These are phyloP conservation scores for Cyberlindnera subsufficiens DNA, from an alignment of 805 yeast genomes.

Conservation along the genomic window DNA sequence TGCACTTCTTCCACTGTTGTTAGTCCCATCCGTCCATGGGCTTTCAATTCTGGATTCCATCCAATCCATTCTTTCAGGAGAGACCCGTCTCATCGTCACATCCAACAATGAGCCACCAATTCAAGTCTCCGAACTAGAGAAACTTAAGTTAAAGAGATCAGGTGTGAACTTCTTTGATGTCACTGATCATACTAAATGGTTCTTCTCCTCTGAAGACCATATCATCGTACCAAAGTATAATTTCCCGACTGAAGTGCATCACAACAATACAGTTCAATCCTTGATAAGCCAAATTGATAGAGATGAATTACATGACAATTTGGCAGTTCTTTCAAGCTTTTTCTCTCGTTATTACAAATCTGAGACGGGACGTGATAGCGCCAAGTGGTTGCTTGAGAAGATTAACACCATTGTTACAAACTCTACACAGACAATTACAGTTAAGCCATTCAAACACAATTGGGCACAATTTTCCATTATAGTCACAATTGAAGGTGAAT, in stretches of 20 bases:
- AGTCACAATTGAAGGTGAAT: constrained; percentile 53
- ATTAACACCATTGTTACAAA: constrained; percentile 28
- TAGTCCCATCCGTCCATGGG: neutral
- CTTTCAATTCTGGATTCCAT: neutral
- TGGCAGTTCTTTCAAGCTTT: constrained; percentile 63
- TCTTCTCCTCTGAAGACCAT: constrained; percentile 11
- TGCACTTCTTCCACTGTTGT: too few relatives aligned
- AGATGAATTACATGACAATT: constrained; percentile 41
- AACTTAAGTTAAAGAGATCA: constrained; percentile 36
- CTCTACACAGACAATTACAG: constrained; percentile 28
- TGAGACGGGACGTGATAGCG: constrained; percentile 61
- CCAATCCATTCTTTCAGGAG: neutral
- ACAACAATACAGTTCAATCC: constrained; percentile 32
- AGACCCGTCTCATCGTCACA: constrained; percentile 13
- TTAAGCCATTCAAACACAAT: constrained; percentile 52
- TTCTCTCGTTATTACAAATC: constrained; percentile 74
- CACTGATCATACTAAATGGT: constrained; percentile 35
- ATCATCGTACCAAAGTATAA: constrained; percentile 27
- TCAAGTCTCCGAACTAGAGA: constrained; percentile 35
- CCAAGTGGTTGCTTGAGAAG: constrained; percentile 58
- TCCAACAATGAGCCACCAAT: constrained; percentile 15
- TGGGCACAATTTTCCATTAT: constrained; percentile 81
- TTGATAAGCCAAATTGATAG: constrained; percentile 41
- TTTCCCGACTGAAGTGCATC: constrained; percentile 45
- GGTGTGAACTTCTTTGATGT: constrained; percentile 61